Evolutionary conservation across 176 grass and related monocot species (phyloP).

Genomic region (Secale cereale): DNA sequence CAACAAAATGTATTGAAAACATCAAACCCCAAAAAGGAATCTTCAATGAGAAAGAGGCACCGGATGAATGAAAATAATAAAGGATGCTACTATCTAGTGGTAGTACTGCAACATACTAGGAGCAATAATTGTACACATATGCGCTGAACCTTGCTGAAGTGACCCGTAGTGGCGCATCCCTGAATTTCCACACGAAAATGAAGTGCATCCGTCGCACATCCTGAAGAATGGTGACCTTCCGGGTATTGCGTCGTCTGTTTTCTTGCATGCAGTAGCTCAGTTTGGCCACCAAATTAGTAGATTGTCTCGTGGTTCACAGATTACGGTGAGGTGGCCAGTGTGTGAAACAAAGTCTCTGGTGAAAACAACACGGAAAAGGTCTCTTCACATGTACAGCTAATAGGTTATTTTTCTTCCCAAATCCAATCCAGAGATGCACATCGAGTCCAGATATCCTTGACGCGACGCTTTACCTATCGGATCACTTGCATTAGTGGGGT

Average conservation of each 20-base stretch:
- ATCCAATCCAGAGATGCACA: neutral
- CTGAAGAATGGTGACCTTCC: neutral
- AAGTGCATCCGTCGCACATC: neutral
- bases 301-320: neutral
- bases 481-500: neutral
- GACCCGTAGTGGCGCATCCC: neutral
- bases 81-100: neutral
- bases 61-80: neutral
- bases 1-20: neutral
- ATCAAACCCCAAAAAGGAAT: neutral
- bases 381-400: neutral
- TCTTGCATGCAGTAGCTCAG: neutral
- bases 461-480: neutral
- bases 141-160: neutral
- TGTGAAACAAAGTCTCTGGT: neutral
- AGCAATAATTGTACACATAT: neutral
- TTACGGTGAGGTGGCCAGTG: neutral
- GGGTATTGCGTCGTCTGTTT: neutral
- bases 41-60: neutral
- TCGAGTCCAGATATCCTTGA: neutral
- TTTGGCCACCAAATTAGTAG: neutral
- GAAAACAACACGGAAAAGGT: neutral
- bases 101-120: neutral
- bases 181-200: neutral
- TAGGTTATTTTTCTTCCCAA: neutral